Evolutionary conservation across 768 basidiomycete species (phyloP), one percentile per base, ranked within the genome.

Genomic region (Porphyrellus cyaneotinctus): DNA sequence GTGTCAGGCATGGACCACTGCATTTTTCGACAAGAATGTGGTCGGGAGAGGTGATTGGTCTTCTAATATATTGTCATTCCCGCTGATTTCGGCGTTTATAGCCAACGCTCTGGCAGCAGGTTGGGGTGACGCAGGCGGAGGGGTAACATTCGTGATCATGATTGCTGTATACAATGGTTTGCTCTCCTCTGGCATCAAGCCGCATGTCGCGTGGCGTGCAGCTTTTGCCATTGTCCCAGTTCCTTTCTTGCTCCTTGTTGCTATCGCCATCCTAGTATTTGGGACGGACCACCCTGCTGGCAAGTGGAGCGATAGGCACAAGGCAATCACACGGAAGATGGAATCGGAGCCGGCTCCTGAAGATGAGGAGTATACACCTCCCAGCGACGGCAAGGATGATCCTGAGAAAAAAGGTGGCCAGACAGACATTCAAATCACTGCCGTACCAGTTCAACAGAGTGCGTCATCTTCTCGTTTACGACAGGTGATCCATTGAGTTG

Each of bases 1-100:
- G 5, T 82, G 81, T 53, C 78, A 82, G 48, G 76, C 78, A 2
- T 82, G 83, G 80, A 81, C 82, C 10, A 81, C 83, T 0, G 69
- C 67, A 4, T 83, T 84, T 66, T 85, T 80, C 62, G 80, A 83
- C 63, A 82, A 76, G 39, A 64, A 65, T 36, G 61, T 72, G 36
- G 75, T 77, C 18, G 76, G 76, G 4, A 66, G 64, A 1, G 68
- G 67, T 68, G 26, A 54, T 18, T 39, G 4, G 11, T 47, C 36
- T 28, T 18, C 38, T 17, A 15, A 36, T 24, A 30, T 48, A 28
- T 57, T n/a, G 17, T 6, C 9, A 4, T n/a, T 7, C 13, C 31
- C 11, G 22, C 43, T 51, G 23, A 51, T 24, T 15, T 2, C 0
- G 2, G 35, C 10, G 0, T 43, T 24, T 18, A 45, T 24, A 52